Percentiles rank a stretch among this genome's conserved stretches.
Evolutionary conservation across 2,329 filamentous ascomycete species (phyloP).

Genomic region (Neospermospora avenae): DNA sequence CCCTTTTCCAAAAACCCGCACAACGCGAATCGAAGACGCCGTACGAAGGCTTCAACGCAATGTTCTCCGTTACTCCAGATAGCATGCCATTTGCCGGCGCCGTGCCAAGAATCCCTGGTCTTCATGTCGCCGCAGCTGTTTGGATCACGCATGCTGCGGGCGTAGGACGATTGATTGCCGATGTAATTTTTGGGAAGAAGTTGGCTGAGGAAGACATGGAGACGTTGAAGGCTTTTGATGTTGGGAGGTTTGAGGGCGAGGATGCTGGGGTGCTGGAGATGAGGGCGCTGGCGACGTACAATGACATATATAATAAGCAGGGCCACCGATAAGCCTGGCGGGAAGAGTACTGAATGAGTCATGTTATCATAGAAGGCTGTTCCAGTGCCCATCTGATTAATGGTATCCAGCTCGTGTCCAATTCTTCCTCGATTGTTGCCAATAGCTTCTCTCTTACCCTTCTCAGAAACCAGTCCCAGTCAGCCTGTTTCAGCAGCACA

Average conservation of each 20-base stretch:
- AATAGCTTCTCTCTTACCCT: slow-evolving; percentile 16
- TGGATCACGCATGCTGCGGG: slow-evolving; percentile 39
- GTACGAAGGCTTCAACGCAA: slow-evolving; percentile 30
- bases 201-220: not conserved
- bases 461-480: slow-evolving; percentile 18
- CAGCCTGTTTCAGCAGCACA: slow-evolving; percentile 17
- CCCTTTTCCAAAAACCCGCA: not conserved
- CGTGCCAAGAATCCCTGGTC: slow-evolving; percentile 25
- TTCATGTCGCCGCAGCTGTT: slow-evolving; percentile 36
- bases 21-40: slow-evolving; percentile 22
- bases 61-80: slow-evolving; percentile 38
- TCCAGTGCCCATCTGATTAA: slow-evolving; percentile 22
- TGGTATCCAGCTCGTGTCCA: slow-evolving; percentile 9
- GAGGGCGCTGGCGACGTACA: slow-evolving; percentile 33
- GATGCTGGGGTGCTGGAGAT: slow-evolving; percentile 22
- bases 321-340: not conserved
- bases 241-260: slow-evolving; percentile 29
- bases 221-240: slow-evolving; percentile 21
- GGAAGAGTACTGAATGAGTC: not conserved
- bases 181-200: slow-evolving; percentile 7
- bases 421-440: slow-evolving; percentile 6
- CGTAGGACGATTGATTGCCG: slow-evolving; percentile 29
- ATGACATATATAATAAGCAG: slow-evolving; percentile 33
- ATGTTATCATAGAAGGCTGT: slow-evolving; percentile 5
- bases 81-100: slow-evolving; percentile 36